Evolutionary conservation across 2,329 filamentous ascomycete genomes (phyloP).

Genomic region (Didymella keratinophila): DNA sequence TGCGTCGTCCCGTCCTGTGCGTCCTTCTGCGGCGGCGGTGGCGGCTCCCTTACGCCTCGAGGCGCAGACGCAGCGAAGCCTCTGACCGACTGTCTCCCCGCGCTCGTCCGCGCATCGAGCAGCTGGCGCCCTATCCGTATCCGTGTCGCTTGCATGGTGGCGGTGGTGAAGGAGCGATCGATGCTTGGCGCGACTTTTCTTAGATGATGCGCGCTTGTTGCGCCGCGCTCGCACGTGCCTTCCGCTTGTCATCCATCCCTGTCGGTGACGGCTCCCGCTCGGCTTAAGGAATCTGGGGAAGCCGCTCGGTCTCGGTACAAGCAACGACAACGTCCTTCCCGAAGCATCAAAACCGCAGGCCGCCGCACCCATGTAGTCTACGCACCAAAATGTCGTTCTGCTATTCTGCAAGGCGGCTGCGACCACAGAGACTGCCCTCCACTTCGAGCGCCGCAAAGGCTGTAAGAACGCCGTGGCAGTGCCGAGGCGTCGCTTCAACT

Average conservation of each 20-base stretch:
- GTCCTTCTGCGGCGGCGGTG: conserved; percentile 48
- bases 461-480: conserved; percentile 39
- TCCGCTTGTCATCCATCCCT: not conserved
- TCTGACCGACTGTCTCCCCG: conserved; percentile 49
- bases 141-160: conserved; percentile 41
- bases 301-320: conserved; percentile 21
- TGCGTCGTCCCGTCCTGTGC: conserved; percentile 70
- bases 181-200: conserved; percentile 43
- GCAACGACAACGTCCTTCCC: conserved; percentile 26
- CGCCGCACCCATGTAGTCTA: conserved; percentile 33
- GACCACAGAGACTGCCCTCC: conserved; percentile 23
- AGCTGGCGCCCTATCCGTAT: conserved; percentile 42
- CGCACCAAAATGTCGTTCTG: conserved; percentile 46
- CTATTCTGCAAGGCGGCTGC: conserved; percentile 39
- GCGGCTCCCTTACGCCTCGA: conserved; percentile 46
- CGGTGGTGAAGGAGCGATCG: conserved; percentile 22
- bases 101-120: conserved; percentile 31
- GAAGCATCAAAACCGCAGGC: conserved; percentile 32
- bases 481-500: conserved; percentile 65
- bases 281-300: conserved; percentile 8
- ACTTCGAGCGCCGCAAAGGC: conserved; percentile 27
- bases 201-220: conserved; percentile 15
- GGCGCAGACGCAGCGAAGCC: conserved; percentile 60
- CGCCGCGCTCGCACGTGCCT: conserved; percentile 40
- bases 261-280: conserved; percentile 1